Percentiles rank a stretch among this genome's conserved stretches.
These are phyloP conservation scores for Pterulicium gracile DNA, from an alignment of 1,284 basidiomycete species.

Conservation along the genomic window DNA sequence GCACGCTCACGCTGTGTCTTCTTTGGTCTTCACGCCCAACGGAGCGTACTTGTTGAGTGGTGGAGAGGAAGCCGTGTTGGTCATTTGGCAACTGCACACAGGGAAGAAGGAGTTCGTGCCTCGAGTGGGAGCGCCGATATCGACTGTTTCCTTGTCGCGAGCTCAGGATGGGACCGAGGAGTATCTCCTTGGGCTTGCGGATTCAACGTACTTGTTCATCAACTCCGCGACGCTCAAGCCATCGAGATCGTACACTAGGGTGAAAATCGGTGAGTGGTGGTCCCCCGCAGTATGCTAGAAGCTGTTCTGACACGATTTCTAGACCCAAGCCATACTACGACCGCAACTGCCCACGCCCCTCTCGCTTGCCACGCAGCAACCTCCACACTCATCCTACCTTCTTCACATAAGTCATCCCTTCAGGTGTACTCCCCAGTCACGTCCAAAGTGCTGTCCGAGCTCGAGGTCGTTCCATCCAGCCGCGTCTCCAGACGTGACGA, in stretches of 20 bases:
- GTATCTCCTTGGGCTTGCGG: slow-evolving; percentile 75
- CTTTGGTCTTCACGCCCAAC: slow-evolving; percentile 81
- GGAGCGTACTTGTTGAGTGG: slow-evolving; percentile 92
- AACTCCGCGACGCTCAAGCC: slow-evolving; percentile 64
- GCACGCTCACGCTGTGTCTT: slow-evolving; percentile 95
- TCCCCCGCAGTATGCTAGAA: background rate
- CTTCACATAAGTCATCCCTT: slow-evolving; percentile 90
- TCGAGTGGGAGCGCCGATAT: slow-evolving; percentile 81
- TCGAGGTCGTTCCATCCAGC: slow-evolving; percentile 92
- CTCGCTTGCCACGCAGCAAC: slow-evolving; percentile 65
- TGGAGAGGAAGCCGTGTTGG: slow-evolving; percentile 92
- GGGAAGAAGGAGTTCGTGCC: slow-evolving; percentile 88
- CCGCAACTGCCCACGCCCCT: slow-evolving; percentile 33
- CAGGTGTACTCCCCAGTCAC: slow-evolving; percentile 80
- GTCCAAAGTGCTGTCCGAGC: slow-evolving; percentile 70
- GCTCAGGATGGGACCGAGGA: slow-evolving; percentile 66
- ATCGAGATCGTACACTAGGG: slow-evolving; percentile 65
- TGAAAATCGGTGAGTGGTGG: slow-evolving; percentile 58
- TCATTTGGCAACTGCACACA: slow-evolving; percentile 89
- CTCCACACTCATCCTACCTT: slow-evolving; percentile 77
- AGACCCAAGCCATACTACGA: slow-evolving; percentile 17
- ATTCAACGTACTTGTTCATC: slow-evolving; percentile 78
- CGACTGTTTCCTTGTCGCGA: slow-evolving; percentile 53
- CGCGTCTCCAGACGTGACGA: slow-evolving; percentile 81
- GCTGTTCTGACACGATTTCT: background rate